Evolutionary conservation across 257 asterid genomes (phyloP).

Genomic region (Datura wrightii): DNA sequence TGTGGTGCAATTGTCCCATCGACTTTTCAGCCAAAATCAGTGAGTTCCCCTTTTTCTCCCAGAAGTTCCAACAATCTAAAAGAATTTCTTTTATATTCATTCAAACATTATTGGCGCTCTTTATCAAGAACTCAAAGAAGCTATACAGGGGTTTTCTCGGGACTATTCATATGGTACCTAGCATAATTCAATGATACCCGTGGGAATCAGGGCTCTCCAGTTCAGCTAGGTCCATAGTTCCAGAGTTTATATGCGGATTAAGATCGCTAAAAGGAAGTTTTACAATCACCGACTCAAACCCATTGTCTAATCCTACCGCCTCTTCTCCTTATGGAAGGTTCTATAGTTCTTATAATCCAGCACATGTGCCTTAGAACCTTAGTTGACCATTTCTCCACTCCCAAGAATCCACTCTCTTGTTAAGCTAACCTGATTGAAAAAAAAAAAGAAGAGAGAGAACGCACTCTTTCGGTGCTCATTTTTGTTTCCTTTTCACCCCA

Average conservation of each 20-base stretch:
- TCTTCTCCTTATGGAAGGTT: neutral
- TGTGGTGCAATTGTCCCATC: neutral
- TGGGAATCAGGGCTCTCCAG: neutral
- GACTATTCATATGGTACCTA: neutral
- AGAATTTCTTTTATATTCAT: neutral
- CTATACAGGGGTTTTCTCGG: neutral
- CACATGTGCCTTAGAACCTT: neutral
- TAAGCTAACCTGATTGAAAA: neutral
- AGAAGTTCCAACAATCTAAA: neutral
- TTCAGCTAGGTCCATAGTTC: constrained; percentile 21
- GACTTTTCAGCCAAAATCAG: neutral
- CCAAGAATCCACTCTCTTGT: constrained; percentile 14
- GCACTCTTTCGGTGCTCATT: neutral
- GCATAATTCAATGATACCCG: neutral
- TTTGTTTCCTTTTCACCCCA: neutral
- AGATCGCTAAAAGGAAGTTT: neutral
- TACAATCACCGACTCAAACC: neutral
- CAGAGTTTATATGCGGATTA: neutral
- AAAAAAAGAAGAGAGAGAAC: neutral
- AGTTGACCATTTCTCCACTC: neutral
- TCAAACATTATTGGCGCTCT: neutral
- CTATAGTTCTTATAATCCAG: neutral
- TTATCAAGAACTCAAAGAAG: neutral
- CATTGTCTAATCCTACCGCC: neutral
- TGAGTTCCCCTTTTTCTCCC: neutral